phyloP scores from a whole-genome alignment of 495 filamentous ascomycete genomes.

The Acidiella bohemica region DNA sequence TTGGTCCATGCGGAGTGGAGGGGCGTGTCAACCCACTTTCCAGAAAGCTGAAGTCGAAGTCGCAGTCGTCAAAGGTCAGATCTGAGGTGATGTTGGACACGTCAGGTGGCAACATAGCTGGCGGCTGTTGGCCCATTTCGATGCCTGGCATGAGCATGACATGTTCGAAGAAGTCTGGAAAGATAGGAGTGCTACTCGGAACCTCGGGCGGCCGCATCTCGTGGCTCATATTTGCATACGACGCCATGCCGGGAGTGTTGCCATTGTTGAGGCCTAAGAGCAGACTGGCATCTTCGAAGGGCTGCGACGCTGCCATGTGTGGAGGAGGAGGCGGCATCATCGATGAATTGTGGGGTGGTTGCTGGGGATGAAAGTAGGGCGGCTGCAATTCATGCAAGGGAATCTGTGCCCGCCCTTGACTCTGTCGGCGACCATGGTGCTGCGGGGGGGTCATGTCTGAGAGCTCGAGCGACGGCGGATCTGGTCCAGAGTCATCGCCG shows the following conservation, averaged over 20 bases:
- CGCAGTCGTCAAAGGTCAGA: conserved; percentile 3
- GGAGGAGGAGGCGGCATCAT: too few species aligned
- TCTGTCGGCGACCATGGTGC: too few species aligned
- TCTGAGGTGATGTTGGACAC: conserved; percentile 9
- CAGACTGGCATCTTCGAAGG: conserved; percentile 6
- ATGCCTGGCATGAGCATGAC: conserved; percentile 7
- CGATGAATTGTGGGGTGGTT: too few species aligned
- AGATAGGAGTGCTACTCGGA: neutral
- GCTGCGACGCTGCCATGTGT: neutral
- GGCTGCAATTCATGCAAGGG: too few species aligned
- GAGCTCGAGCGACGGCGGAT: too few species aligned
- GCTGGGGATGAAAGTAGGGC: too few species aligned
- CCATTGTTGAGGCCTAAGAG: conserved; percentile 5
- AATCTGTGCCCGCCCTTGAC: too few species aligned
- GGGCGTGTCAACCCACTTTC: conserved; percentile 7
- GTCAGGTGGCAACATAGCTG: conserved; percentile 2
- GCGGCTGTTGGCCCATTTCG: neutral
- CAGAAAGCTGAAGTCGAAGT: conserved; percentile 12
- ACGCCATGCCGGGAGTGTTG: neutral
- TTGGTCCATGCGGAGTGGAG: conserved; percentile 3
- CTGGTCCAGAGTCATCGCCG: too few species aligned
- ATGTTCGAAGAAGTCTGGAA: conserved; percentile 14
- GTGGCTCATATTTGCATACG: neutral
- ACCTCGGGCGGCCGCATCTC: neutral
- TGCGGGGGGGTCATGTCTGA: too few species aligned